These are phyloP conservation scores for Cordyceps cateniannulata DNA, from an alignment of 2,329 filamentous ascomycete genomes.

Conservation along the genomic window DNA sequence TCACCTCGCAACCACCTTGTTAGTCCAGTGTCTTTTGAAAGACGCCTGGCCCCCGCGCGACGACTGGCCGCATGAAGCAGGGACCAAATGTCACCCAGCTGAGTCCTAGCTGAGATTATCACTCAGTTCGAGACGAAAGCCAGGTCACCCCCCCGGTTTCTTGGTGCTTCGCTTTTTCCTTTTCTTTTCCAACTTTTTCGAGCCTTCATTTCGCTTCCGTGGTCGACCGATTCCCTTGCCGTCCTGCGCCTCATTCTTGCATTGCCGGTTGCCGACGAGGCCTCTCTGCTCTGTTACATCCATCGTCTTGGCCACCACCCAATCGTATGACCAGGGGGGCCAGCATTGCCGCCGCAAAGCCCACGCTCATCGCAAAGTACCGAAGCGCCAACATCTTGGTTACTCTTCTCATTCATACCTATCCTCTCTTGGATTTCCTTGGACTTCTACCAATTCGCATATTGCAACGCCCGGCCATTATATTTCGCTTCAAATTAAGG, in stretches of 20 bases:
- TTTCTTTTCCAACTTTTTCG: not conserved
- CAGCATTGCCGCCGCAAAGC: not conserved
- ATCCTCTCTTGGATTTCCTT: not conserved
- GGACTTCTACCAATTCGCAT: not conserved
- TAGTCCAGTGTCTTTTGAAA: not conserved
- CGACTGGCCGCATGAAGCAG: not conserved
- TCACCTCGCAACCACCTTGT: not conserved
- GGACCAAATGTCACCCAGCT: not conserved
- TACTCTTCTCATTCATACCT: not conserved
- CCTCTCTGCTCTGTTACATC: not conserved
- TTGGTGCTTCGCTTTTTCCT: not conserved
- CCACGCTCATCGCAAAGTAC: not conserved
- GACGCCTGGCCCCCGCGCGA: not conserved
- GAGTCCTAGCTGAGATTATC: slow-evolving; percentile 5
- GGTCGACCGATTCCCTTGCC: too few relatives aligned
- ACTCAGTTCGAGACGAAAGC: not conserved
- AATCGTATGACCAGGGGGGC: not conserved
- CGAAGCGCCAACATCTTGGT: not conserved
- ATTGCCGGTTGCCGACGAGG: not conserved
- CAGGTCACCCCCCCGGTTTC: not conserved
- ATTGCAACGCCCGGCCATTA: not conserved
- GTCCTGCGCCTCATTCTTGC: not conserved
- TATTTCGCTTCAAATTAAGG: not conserved
- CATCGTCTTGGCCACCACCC: not conserved
- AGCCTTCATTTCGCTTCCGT: not conserved